Conservation (phyloP, 176 grass and related monocot species). For the sorghum (Sorghum bicolor) region DNA sequence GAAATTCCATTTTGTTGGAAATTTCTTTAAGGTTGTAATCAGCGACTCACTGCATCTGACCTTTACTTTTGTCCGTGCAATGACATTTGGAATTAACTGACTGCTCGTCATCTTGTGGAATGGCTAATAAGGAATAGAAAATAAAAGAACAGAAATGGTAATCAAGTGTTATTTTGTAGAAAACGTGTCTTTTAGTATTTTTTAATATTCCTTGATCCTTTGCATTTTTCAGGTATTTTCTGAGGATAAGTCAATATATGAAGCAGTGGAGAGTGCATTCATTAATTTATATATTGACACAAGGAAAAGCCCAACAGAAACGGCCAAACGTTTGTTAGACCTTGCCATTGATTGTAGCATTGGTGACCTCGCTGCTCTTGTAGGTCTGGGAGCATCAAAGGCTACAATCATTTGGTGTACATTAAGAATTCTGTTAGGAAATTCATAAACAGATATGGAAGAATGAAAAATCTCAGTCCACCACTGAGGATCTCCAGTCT, state of each 20-base stretch:
- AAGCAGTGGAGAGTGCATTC: constrained; percentile 95
- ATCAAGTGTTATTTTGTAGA: too few species aligned
- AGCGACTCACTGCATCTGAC: too few species aligned
- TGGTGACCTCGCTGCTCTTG: constrained; percentile 80
- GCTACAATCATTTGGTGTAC: constrained; percentile 96
- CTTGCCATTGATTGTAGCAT: constrained; percentile 72
- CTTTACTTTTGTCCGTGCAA: too few species aligned
- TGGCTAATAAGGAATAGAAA: too few species aligned
- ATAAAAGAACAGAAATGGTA: too few species aligned
- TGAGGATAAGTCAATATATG: constrained; percentile 94
- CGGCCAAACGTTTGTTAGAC: constrained; percentile 76
- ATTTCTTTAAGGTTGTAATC: too few species aligned
- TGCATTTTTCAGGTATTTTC: constrained; percentile 76
- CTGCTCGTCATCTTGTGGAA: too few species aligned
- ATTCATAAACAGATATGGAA: constrained; percentile 82
- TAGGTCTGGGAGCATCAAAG: too few species aligned
- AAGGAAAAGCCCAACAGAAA: constrained; percentile 71
- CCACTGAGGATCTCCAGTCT: constrained; percentile 29
- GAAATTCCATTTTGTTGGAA: too few species aligned
- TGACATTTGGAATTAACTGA: too few species aligned
- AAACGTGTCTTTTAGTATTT: background rate
- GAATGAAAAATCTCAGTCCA: constrained; percentile 55
- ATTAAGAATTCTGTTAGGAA: constrained; percentile 75
- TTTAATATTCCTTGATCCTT: constrained; percentile 13
- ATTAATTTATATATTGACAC: constrained; percentile 84